Evolutionary conservation across 2,329 filamentous ascomycete species (phyloP).

Genomic region (Pseudogymnoascus sp.): DNA sequence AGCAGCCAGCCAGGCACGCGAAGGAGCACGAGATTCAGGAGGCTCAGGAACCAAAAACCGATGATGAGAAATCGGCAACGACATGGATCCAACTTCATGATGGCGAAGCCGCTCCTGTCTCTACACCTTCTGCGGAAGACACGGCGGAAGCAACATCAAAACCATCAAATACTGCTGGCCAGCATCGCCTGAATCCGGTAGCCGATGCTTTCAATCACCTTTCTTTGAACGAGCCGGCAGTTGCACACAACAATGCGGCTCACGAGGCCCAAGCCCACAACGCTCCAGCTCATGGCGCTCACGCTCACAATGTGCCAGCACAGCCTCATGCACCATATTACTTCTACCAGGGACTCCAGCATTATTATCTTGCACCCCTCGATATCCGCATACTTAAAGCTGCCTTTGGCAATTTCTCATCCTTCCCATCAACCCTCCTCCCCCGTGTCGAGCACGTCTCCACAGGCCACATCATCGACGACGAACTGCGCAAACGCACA

Average conservation of each 20-base stretch:
- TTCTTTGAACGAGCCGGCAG: neutral
- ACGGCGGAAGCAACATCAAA: neutral
- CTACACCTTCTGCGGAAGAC: neutral
- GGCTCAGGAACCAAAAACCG: neutral
- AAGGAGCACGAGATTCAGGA: slow-evolving; percentile 28
- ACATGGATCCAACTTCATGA: neutral
- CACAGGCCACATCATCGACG: slow-evolving; percentile 63
- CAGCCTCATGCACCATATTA: slow-evolving; percentile 44
- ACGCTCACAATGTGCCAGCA: slow-evolving; percentile 3
- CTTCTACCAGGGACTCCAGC: slow-evolving; percentile 64
- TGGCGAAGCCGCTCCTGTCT: neutral
- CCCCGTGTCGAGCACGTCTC: slow-evolving; percentile 65
- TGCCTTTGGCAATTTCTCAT: slow-evolving; percentile 58
- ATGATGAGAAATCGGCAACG: neutral
- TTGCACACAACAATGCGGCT: neutral
- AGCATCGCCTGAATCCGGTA: neutral
- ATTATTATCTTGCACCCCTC: slow-evolving; percentile 64
- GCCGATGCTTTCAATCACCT: neutral
- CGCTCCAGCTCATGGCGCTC: neutral
- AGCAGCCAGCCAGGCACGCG: slow-evolving; percentile 38
- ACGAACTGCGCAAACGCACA: slow-evolving; percentile 59
- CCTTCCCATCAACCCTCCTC: slow-evolving; percentile 61
- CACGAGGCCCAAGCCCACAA: neutral
- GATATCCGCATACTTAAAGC: slow-evolving; percentile 67
- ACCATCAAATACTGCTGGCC: neutral